Evolutionary conservation across 1,284 basidiomycete species (phyloP), one percentile per base, ranked within the genome.

Genomic region (Boletus subluridellus): DNA sequence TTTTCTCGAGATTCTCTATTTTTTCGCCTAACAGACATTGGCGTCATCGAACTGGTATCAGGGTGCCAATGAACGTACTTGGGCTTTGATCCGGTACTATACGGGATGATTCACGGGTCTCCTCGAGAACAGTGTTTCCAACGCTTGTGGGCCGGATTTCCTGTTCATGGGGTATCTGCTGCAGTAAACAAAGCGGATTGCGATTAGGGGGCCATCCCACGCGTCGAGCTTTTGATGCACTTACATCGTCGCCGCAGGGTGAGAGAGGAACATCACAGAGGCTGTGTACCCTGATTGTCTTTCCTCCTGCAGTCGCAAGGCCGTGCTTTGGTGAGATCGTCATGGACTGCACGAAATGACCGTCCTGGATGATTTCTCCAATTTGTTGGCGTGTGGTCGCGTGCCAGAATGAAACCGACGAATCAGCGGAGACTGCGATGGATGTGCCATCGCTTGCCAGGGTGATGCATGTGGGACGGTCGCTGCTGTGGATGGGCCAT

Each of bases 371-470:
- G 21, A 21, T 21, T 21, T 21, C 21, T 21, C 21, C 21, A 21
- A 21, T 47, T 47, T 41, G 42, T 3, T 30, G 1, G 14, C 21
- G 49, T 2, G 48, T 60, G 2, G 26, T 21, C 21, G 32, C 24
- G 15, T 59, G 49, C 58, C 50, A 60, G 8, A 59, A 55, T 2
- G 57, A 59, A n/a, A 59, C 26, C 4, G 42, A 60, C 1, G 42
- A 54, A 1, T 15, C 0, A 0, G 15, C 32, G 4, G 50, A 55
- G 17, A 26, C 58, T 26, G 58, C 58, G 9, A 48, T 41, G 28
- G 55, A 44, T 4, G 34, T 26, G 44, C n/a, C 38, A 4, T 54
- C 41, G 30, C 26, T 35, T 4, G 44, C 41, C 4, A 50, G 11
- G 8, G 42, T 3, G 12, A 60, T 58, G 14, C 32, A 49, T 3